Base-by-base conservation (phyloP, 768 basidiomycete species). In the Russula earlei region DNA sequence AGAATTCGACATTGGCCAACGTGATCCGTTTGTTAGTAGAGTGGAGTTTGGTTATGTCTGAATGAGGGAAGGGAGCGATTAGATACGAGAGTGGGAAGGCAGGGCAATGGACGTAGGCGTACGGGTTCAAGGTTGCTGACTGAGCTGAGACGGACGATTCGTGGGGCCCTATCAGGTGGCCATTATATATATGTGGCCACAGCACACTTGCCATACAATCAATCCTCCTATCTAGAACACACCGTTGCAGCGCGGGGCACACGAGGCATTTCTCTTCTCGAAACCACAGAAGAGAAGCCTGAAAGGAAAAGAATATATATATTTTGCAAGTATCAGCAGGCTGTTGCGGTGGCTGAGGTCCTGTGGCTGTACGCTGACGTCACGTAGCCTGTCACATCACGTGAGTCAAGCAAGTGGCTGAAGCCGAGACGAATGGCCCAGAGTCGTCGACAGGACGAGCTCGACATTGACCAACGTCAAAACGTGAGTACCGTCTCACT, bases 1-100 rank as follows among this genome's bases (percentile, higher is more conserved):
- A 67, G 75, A 73, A 75, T 82, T 77, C 76, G 85, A 87, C 87
- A 89, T 90, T 74, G 66, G 72, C 89, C 88, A 88, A 89, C 82
- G 87, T 89, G 84, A 71, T 77, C 54, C 45, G 60, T n/a, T n/a
- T n/a, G 62, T 56, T 58, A 49, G 36, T 22, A 37, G 29, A 17
- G 9, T 24, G 20, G 19, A n/a, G 22, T 20, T 41, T 31, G n/a
- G 11, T 25, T 34, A 24, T 46, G 7, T 47, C 54, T 55, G 42
- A 38, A 40, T 55, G 42, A 38, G 33, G 33, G 42, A 20, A 45
- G 40, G n/a, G 20, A 14, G 45, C 24, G 25, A 55, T 55, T 49
- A 49, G 41, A 49, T 24, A 41, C 19, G 14, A 42, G 52, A 27
- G 56, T 42, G 47, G 34, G 20, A 29, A 41, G 11, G 31, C 27